Evolutionary conservation across 257 asterid genomes (phyloP), one percentile per base, ranked within the genome.

Genomic region (Lithospermum erythrorhizon): DNA sequence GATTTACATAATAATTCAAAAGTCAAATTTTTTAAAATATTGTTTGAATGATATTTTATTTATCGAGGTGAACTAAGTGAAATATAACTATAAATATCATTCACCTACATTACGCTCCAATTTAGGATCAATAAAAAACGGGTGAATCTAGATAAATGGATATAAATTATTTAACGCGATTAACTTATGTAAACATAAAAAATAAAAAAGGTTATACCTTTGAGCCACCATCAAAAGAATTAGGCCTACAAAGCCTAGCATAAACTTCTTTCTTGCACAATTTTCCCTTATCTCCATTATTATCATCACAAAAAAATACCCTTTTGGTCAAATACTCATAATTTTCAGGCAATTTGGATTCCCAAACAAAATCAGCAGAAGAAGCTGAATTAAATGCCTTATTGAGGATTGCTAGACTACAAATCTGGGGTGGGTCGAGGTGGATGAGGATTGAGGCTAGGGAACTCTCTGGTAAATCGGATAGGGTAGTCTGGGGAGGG

Each of bases 381-480:
- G 93, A 75, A 14, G 97, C 97, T 18, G 83, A 80, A 3, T 87
- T 72, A 56, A 87, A 84, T 62, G 90, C 90, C 64, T 82, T 79
- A 61, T 84, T 88, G 62, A 88, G 21, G 78, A 72, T 72, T 32
- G 96, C 78, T 4, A 88, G 69, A 22, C 72, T 79, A 75, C 95
- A 89, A 75, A 89, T 86, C 87, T 84, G 81, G 10, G 79, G 87
- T 35, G 97, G 97, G 72, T 86, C 94, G 23, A 89, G 77, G 76
- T 87, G 63, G 45, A 71, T 76, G 52, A 89, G 79, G 65, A 89
- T 79, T 62, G 85, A 70, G 45, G 94, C 97, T 54, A 85, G 88
- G n/a, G 90, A 86, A 57, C 94, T 72, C 76, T 83, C 96, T 62
- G 96, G 94, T 73, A 86, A 76, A 60, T 83, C 89, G 59, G 91